Conservation (phyloP, 352 stramenopile species). For the Labyrinthula sp. region DNA sequence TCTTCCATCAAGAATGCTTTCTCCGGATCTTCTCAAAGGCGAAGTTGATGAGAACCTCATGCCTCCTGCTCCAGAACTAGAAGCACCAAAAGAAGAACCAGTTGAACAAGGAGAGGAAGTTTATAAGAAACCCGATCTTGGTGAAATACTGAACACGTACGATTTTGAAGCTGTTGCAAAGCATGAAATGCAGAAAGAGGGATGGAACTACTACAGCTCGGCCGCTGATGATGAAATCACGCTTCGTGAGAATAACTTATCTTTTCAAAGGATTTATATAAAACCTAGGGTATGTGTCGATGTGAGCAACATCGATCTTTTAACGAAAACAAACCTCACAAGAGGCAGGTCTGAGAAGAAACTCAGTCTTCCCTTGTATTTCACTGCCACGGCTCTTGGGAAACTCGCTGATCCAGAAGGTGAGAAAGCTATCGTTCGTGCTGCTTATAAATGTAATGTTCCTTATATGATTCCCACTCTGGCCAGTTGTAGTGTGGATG, state of each 20-base stretch:
- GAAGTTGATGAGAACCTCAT: slow-evolving; percentile 11
- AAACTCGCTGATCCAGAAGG: slow-evolving; percentile 79
- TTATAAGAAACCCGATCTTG: too few species aligned
- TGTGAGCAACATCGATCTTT: slow-evolving; percentile 67
- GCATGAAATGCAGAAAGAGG: slow-evolving; percentile 64
- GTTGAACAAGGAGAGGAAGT: neutral
- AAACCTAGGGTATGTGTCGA: slow-evolving; percentile 72
- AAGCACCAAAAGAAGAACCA: too few species aligned
- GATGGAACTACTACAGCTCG: slow-evolving; percentile 68
- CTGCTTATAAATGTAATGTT: slow-evolving; percentile 53
- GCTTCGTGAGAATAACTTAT: slow-evolving; percentile 46
- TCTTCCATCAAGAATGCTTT: slow-evolving; percentile 15
- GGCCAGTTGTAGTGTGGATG: slow-evolving; percentile 62
- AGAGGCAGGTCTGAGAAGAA: slow-evolving; percentile 63
- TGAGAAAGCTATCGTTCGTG: slow-evolving; percentile 56
- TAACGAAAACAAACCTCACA: slow-evolving; percentile 65
- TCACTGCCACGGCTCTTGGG: slow-evolving; percentile 63
- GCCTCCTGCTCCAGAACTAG: neutral
- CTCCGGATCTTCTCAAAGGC: slow-evolving; percentile 10
- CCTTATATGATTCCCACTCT: slow-evolving; percentile 75
- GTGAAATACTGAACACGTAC: slow-evolving; percentile 48
- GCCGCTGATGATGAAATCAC: slow-evolving; percentile 73
- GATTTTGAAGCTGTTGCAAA: slow-evolving; percentile 64
- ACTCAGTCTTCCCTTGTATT: slow-evolving; percentile 71
- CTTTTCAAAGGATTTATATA: slow-evolving; percentile 73